Base-by-base conservation (phyloP, 805 yeast genomes). In the Pichia nakasei region DNA sequence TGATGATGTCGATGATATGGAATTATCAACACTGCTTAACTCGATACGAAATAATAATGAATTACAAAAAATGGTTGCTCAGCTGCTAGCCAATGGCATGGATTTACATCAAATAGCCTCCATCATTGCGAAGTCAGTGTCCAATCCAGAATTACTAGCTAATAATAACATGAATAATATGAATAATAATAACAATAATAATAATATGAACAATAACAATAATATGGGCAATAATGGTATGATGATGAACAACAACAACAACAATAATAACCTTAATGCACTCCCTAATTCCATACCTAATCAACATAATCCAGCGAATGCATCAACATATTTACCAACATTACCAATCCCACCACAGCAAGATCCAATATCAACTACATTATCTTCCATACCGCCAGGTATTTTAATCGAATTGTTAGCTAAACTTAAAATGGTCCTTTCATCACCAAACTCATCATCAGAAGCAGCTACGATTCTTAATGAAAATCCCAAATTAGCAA, bases 361-460 rank as follows among this genome's bases (percentile, higher is more conserved):
- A 11, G 86, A 80, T 52, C 72, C 73, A 35, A 76, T 82, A 37
- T 79, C 81, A 26, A 68, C 72, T 46, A 81, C 80, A 24, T 63
- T 84, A 47, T 72, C 82, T 47, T 66, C 73, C 37, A 74, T 83
- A 19, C 82, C 86, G 3, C 93, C 93, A 4, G 74, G 80, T 15
- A 82, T 80, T 50, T 62, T 84, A 43, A 75, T 84, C 27, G 88
- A 82, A 56, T 66, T 83, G 35, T 68, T 84, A 21, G 74, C 88
- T 7, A 81, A 79, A 48, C 62, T 84, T 49, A 83, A 82, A 59
- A 69, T 72, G 29, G 63, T 79, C 7, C 64, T 80, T 29, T 66
- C 66, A 32, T 66, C 70, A 35, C 74, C 78, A 17, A 70, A 72
- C 45, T 33, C 44, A 9, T 31, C 17, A n/a, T 36, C 33, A 31